A percentile compares a stretch with the other conserved stretches of the same genome.
Conservation (phyloP, 441 rosid species). For the Melastoma candidum region DNA sequence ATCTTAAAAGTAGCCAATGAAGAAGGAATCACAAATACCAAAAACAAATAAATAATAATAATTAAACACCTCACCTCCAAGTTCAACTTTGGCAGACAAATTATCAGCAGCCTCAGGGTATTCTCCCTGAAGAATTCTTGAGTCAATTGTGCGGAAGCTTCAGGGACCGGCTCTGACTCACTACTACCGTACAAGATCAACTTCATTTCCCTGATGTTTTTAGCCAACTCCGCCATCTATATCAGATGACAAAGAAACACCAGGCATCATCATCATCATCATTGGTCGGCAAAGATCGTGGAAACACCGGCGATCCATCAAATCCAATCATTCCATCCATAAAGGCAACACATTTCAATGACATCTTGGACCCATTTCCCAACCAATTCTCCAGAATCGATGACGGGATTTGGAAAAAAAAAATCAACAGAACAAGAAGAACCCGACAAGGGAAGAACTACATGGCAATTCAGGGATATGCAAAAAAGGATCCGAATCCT, state of each 20-base stretch:
- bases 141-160: constrained; percentile 85
- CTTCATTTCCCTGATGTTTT: constrained; percentile 77
- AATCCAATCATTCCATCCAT: too few relatives aligned
- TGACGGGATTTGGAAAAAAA: not conserved
- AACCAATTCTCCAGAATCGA: too few relatives aligned
- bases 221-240: constrained; percentile 71
- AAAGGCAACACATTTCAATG: too few relatives aligned
- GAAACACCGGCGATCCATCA: not conserved
- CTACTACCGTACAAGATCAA: constrained; percentile 81
- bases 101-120: constrained; percentile 61
- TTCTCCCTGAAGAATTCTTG: constrained; percentile 84
- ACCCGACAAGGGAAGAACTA: not conserved
- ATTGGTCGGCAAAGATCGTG: not conserved
- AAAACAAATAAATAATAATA: not conserved
- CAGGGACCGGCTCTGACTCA: constrained; percentile 87
- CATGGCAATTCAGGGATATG: not conserved
- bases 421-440: not conserved
- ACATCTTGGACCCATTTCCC: too few relatives aligned
- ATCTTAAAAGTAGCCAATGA: not conserved
- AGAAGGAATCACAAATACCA: not conserved
- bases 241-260: not conserved
- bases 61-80: constrained; percentile 47
- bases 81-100: constrained; percentile 72
- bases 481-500: not conserved
- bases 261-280: not conserved